Evolutionary conservation across 2,329 filamentous ascomycete genomes (phyloP), one percentile per base, ranked within the genome.

Genomic region (Capronia epimyces): DNA sequence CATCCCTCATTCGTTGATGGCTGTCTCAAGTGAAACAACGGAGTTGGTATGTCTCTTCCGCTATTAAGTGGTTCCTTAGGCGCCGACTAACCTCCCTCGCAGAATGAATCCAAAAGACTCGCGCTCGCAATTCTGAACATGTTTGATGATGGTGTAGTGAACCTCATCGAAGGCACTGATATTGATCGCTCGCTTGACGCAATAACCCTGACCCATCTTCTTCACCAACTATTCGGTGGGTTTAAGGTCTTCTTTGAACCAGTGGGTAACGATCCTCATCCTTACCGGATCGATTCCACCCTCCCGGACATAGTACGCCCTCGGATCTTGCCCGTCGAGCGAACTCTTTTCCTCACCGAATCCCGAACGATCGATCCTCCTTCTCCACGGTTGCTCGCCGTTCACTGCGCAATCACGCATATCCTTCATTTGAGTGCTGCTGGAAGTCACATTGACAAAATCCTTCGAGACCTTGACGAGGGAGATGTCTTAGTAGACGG

Each of bases 171-270:
- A 37, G 69, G 69, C 43, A 46, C 54, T 22, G 62, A 71, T 8
- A 71, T 74, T 47, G 69, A 74, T 56, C 63, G 65, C 42, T 67
- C 68, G 20, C 55, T 59, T 20, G 74, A 75, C 56, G 69, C 70
- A 15, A 59, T 71, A 10, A 69, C 66, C 4, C 60, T 71, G 27
- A 62, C 60, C 8, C 45, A 37, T 27, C 16, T 39, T 5, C 24
- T 64, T 32, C 66, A 69, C 58, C 7, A 31, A 6, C 24, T 46
- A 2, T 70, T 72, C 59, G 63, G 66, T 9, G 37, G 59, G 16
- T 69, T 69, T 43, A 10, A 64, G 3, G 49, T 68, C 13, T 66
- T 56, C 32, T 54, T 49, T 46, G 47, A 50, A 21, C 47, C 29
- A 9, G 7, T n/a, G 27, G 50, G 43, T 24, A 48, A 37, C 27